Conservation (phyloP, 176 grass and related monocot species). For the Paspalum vaginatum region DNA sequence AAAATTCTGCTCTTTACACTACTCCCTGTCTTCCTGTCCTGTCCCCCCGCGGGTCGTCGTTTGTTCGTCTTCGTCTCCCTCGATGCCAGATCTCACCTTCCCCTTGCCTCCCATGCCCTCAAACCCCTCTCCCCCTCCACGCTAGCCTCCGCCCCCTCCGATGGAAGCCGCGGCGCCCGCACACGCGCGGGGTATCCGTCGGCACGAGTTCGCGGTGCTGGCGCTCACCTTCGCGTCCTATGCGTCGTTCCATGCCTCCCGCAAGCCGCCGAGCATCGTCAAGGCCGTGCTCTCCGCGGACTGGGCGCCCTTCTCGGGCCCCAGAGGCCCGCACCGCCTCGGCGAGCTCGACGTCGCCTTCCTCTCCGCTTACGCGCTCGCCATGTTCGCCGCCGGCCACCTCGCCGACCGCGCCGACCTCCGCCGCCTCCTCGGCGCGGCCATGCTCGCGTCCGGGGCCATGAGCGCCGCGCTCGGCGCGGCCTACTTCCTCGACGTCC, state of each 20-base stretch:
- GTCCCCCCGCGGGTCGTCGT: conserved; percentile 20
- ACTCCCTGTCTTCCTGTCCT: neutral
- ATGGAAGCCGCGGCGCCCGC: conserved; percentile 48
- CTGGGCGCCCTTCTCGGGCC: conserved; percentile 72
- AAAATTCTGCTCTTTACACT: conserved; percentile 22
- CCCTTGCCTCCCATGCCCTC: conserved; percentile 24
- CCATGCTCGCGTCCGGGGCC: conserved; percentile 77
- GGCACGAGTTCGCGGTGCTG: conserved; percentile 59
- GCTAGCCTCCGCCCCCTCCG: conserved; percentile 3
- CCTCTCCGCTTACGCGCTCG: conserved; percentile 68
- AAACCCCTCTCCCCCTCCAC: neutral
- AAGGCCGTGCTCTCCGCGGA: conserved; percentile 69
- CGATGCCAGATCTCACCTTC: conserved; percentile 33
- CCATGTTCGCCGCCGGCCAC: conserved; percentile 90
- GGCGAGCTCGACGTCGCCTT: conserved; percentile 96
- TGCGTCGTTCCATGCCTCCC: conserved; percentile 92
- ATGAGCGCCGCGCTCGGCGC: conserved; percentile 66
- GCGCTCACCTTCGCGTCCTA: conserved; percentile 80
- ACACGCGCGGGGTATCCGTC: conserved; percentile 40
- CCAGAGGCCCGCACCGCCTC: conserved; percentile 67
- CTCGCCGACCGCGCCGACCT: conserved; percentile 83
- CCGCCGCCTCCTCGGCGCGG: conserved; percentile 68
- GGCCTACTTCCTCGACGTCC: conserved; percentile 72
- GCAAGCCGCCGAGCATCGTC: conserved; percentile 98
- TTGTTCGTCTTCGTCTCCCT: neutral